Evolutionary conservation across 2,329 filamentous ascomycete species (phyloP).

Genomic region (Trichophyton simii): DNA sequence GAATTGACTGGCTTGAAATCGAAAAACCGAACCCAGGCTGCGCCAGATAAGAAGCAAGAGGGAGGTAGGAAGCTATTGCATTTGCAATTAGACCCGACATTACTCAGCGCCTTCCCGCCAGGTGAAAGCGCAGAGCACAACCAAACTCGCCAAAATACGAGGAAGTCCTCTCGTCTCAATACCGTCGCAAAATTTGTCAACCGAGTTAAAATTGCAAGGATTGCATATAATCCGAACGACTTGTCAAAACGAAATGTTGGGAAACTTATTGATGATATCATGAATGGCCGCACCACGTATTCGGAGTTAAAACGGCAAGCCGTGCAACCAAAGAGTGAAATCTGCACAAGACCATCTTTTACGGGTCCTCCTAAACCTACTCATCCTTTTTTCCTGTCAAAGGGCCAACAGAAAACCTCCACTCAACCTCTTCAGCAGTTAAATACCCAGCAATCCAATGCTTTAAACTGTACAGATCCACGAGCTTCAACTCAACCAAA

Average conservation of each 20-base stretch:
- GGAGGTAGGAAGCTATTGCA: conserved; percentile 32
- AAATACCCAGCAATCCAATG: not conserved
- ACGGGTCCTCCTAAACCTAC: conserved; percentile 32
- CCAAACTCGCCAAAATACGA: not conserved
- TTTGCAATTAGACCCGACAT: conserved; percentile 32
- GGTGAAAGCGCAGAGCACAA: conserved; percentile 10
- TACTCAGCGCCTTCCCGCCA: conserved; percentile 28
- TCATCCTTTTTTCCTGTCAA: conserved; percentile 60
- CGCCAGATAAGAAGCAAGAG: not conserved
- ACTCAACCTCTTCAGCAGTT: not conserved
- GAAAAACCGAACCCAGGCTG: not conserved
- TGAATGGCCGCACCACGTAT: conserved; percentile 31
- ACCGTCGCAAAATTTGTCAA: not conserved
- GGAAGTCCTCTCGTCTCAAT: not conserved
- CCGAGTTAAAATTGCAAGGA: conserved; percentile 17
- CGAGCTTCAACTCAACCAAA: not conserved
- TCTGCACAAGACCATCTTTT: conserved; percentile 12
- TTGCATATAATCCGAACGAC: conserved; percentile 48
- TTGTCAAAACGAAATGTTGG: conserved; percentile 41
- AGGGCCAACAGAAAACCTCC: conserved; percentile 18
- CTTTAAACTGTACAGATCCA: not conserved
- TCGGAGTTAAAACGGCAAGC: conserved; percentile 8
- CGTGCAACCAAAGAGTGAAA: conserved; percentile 3
- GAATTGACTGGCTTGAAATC: not conserved
- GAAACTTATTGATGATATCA: conserved; percentile 50